phyloP scores from a whole-genome alignment of 2,329 filamentous ascomycete species.

The Xylaria sp. region DNA sequence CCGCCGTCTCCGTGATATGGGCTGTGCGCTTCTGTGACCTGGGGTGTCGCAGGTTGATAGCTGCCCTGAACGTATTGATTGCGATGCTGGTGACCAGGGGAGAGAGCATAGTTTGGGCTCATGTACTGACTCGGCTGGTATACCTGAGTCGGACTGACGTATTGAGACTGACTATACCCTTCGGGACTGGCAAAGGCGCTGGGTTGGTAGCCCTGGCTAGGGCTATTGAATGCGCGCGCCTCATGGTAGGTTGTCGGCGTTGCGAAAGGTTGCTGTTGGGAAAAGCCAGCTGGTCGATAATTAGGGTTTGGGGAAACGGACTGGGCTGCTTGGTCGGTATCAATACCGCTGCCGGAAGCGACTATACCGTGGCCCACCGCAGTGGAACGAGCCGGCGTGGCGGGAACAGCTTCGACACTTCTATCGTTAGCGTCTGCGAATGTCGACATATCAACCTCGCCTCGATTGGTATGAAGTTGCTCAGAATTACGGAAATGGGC shows the following conservation, averaged over 20 bases:
- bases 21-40: constrained; percentile 28
- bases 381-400: constrained; percentile 20
- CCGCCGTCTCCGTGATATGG: constrained; percentile 22
- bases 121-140: constrained; percentile 16
- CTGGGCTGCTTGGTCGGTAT: not conserved
- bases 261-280: constrained; percentile 1
- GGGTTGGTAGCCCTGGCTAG: constrained; percentile 15
- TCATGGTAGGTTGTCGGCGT: constrained; percentile 13
- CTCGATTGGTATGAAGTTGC: not conserved
- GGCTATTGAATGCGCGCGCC: constrained; percentile 6
- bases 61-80: constrained; percentile 8
- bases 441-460: constrained; percentile 6
- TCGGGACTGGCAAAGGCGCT: not conserved
- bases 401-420: not conserved
- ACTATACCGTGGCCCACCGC: not conserved
- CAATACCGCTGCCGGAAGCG: constrained; percentile 7
- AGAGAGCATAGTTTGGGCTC: constrained; percentile 26
- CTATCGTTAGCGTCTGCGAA: not conserved
- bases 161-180: constrained; percentile 15
- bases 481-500: constrained; percentile 15
- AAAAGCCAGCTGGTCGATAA: constrained; percentile 9
- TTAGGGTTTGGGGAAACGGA: constrained; percentile 7
- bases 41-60: constrained; percentile 28
- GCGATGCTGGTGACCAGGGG: constrained; percentile 14
- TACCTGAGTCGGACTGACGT: constrained; percentile 16